These are phyloP conservation scores for Salix brachista DNA, from an alignment of 345 rosid species.

Conservation along the genomic window DNA sequence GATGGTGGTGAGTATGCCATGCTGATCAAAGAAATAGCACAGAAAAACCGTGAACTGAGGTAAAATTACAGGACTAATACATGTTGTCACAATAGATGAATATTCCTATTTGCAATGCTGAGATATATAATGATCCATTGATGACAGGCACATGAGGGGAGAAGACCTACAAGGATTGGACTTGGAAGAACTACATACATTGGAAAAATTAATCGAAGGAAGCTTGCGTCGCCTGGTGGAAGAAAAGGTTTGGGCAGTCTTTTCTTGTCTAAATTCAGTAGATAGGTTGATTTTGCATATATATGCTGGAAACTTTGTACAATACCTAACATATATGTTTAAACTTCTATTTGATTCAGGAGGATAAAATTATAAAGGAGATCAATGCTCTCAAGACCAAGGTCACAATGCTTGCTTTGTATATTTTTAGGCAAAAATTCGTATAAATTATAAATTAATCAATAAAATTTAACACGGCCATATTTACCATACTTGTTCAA, in stretches of 20 bases:
- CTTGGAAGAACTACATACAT: slow-evolving; percentile 15
- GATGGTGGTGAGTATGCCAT: slow-evolving; percentile 8
- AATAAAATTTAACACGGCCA: neutral
- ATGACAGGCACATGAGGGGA: slow-evolving; percentile 29
- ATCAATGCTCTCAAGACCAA: slow-evolving; percentile 22
- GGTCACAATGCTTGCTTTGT: slow-evolving; percentile 19
- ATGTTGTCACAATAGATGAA: neutral
- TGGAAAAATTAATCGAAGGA: slow-evolving; percentile 23
- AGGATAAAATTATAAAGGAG: slow-evolving; percentile 17
- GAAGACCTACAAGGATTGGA: slow-evolving; percentile 32
- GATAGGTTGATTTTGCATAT: neutral
- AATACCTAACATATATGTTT: neutral
- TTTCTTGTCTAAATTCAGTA: neutral
- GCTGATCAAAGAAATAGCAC: slow-evolving; percentile 32
- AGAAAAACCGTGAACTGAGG: slow-evolving; percentile 39
- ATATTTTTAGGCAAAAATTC: neutral
- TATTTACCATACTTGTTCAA: too few species aligned
- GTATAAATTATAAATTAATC: neutral
- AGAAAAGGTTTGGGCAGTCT: slow-evolving; percentile 25
- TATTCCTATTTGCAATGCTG: neutral
- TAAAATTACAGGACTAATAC: slow-evolving; percentile 3
- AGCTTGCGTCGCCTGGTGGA: slow-evolving; percentile 19
- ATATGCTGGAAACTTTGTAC: neutral
- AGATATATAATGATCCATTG: neutral
- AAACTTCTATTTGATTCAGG: slow-evolving; percentile 19